Percentiles rank a stretch among this genome's conserved stretches.
These are phyloP conservation scores for Pachysandra terminalis DNA, from an alignment of 164 flowering plant species.

Conservation along the genomic window DNA sequence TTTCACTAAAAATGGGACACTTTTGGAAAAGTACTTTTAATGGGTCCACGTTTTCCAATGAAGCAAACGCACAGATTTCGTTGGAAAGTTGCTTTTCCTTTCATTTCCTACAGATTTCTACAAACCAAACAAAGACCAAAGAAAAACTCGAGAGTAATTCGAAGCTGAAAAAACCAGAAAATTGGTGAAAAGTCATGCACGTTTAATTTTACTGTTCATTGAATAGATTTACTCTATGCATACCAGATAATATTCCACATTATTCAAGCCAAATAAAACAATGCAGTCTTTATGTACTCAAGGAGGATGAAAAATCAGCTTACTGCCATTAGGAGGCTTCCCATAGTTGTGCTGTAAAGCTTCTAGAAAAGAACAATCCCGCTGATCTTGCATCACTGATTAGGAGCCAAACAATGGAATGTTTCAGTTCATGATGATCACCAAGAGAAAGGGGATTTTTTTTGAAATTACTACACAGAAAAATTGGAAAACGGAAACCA, in stretches of 20 bases:
- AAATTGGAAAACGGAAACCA: constrained; percentile 2
- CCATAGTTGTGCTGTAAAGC: constrained; percentile 44
- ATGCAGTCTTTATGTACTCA: too few species aligned
- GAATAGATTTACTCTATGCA: not conserved
- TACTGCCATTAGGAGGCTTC: constrained; percentile 44
- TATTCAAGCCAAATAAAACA: not conserved
- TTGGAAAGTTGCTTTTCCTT: too few species aligned
- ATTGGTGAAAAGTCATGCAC: not conserved
- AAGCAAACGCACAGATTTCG: too few species aligned
- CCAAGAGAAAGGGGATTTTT: not conserved
- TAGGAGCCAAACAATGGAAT: not conserved
- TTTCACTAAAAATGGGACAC: too few species aligned
- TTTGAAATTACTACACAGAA: not conserved
- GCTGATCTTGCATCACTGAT: constrained; percentile 56
- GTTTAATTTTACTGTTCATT: too few species aligned
- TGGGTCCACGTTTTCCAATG: too few species aligned
- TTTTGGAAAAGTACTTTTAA: too few species aligned
- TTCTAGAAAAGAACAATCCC: constrained; percentile 40
- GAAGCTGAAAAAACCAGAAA: not conserved
- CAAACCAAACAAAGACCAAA: too few species aligned
- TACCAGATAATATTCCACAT: too few species aligned
- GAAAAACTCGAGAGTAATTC: not conserved
- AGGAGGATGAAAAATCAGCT: constrained; percentile 11
- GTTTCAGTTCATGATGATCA: not conserved
- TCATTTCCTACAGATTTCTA: too few species aligned